Conservation (phyloP, 352 stramenopile genomes). For the Globisporangium rhizosaccharum region DNA sequence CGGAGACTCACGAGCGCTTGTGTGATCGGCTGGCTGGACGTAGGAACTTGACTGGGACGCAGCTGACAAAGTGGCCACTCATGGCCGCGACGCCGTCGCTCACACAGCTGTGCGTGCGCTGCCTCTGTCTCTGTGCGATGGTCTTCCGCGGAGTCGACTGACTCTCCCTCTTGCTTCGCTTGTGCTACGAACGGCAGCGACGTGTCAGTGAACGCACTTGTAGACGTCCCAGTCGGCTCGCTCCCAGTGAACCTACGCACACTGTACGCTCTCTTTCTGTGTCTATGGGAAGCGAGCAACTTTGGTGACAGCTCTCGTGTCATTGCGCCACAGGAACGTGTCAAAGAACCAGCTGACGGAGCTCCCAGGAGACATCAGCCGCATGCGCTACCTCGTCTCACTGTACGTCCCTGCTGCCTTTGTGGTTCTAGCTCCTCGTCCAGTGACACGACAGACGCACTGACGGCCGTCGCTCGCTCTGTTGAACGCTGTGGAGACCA, state of each 20-base stretch:
- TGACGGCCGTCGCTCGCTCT: not conserved
- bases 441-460: too few species aligned
- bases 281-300: too few species aligned
- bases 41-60: constrained; percentile 9
- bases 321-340: constrained; percentile 3
- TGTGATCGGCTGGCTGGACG: not conserved
- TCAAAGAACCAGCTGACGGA: constrained; percentile 10
- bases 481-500: not conserved
- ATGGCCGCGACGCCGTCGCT: constrained; percentile 10
- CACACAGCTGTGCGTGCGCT: constrained; percentile 6
- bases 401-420: constrained; percentile 3
- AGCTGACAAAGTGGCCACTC: constrained; percentile 10
- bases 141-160: not conserved
- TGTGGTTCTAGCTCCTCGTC: not conserved
- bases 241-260: constrained; percentile 6
- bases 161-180: not conserved
- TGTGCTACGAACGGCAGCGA: constrained; percentile 2
- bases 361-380: constrained; percentile 9
- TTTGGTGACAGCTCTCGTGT: not conserved
- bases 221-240: constrained; percentile 3
- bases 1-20: not conserved
- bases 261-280: constrained; percentile 4
- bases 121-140: not conserved
- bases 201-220: constrained; percentile 9
- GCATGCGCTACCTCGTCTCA: constrained; percentile 10